A percentile compares a stretch with the other conserved stretches of the same genome.
phyloP scores from a whole-genome alignment of 2,329 filamentous ascomycete species.

The Fusarium mangiferae region DNA sequence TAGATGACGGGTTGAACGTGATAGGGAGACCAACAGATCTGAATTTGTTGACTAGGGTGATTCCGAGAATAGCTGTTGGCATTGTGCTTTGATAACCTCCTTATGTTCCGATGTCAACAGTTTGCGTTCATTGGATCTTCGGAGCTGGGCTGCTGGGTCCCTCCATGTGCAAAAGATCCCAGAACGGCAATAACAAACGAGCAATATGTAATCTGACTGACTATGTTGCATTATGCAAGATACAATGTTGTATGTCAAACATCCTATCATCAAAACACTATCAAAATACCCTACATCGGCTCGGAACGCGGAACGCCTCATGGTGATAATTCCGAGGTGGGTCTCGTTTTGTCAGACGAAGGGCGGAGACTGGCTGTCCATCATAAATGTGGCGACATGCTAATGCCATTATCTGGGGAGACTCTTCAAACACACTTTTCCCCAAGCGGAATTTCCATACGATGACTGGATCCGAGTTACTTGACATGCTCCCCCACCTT shows the following conservation, averaged over 20 bases:
- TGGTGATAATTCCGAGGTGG: background rate
- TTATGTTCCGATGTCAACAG: fast-evolving
- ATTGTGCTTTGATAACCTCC: fast-evolving
- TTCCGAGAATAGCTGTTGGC: fast-evolving
- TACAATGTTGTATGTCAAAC: background rate
- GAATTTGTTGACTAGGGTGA: fast-evolving
- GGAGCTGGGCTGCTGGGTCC: fast-evolving
- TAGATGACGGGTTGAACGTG: fast-evolving
- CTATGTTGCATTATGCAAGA: background rate
- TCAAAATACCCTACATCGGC: background rate
- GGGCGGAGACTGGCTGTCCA: background rate
- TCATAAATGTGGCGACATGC: background rate
- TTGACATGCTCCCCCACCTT: background rate
- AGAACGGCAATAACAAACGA: background rate
- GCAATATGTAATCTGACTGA: fast-evolving
- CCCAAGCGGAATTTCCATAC: background rate
- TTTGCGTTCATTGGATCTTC: background rate
- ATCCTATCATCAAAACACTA: fast-evolving
- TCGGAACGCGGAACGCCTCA: background rate
- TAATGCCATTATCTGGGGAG: background rate
- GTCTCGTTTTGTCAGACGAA: background rate
- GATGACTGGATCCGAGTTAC: background rate
- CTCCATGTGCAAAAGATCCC: fast-evolving
- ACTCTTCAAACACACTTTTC: background rate
- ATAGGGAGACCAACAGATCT: background rate